Conservation (phyloP, 2,329 filamentous ascomycete genomes). For the Lizonia empirigonia region DNA sequence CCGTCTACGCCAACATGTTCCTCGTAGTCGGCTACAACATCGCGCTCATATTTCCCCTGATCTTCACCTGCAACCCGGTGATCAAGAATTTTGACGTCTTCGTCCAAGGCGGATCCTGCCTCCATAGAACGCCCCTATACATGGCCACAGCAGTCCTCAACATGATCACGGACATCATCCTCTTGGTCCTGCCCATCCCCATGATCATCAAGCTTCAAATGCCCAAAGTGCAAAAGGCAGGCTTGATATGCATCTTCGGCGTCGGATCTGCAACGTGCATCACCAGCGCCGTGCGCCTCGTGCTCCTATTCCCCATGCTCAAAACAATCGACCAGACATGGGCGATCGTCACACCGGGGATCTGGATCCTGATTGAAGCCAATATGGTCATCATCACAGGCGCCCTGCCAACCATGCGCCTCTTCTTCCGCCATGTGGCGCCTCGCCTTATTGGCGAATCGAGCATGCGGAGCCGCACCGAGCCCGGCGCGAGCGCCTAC, state of each 20-base stretch:
- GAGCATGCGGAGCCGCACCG: slow-evolving; percentile 7
- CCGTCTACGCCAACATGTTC: slow-evolving; percentile 22
- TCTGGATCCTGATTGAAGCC: slow-evolving; percentile 43
- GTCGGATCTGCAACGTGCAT: slow-evolving; percentile 24
- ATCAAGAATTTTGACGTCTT: slow-evolving; percentile 26
- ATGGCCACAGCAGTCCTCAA: slow-evolving; percentile 28
- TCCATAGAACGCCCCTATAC: slow-evolving; percentile 31
- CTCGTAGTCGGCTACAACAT: slow-evolving; percentile 26
- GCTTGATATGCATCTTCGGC: slow-evolving; percentile 24
- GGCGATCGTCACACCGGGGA: slow-evolving; percentile 17
- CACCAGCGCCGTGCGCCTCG: slow-evolving; percentile 6
- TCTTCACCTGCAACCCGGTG: slow-evolving; percentile 33
- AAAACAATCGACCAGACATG: neutral
- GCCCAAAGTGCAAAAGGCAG: slow-evolving; percentile 26
- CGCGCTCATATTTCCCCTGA: slow-evolving; percentile 28
- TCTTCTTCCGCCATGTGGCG: slow-evolving; percentile 49
- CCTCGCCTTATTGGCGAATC: slow-evolving; percentile 36
- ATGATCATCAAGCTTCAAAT: slow-evolving; percentile 27
- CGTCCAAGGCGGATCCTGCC: slow-evolving; percentile 5
- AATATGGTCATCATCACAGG: slow-evolving; percentile 53
- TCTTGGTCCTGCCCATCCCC: slow-evolving; percentile 27
- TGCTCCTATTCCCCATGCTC: slow-evolving; percentile 4
- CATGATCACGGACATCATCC: slow-evolving; percentile 26
- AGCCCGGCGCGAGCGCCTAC: neutral
- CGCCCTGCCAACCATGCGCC: slow-evolving; percentile 49